Conservation (phyloP, 2,329 filamentous ascomycete genomes). For the Talaromyces marneffei region DNA sequence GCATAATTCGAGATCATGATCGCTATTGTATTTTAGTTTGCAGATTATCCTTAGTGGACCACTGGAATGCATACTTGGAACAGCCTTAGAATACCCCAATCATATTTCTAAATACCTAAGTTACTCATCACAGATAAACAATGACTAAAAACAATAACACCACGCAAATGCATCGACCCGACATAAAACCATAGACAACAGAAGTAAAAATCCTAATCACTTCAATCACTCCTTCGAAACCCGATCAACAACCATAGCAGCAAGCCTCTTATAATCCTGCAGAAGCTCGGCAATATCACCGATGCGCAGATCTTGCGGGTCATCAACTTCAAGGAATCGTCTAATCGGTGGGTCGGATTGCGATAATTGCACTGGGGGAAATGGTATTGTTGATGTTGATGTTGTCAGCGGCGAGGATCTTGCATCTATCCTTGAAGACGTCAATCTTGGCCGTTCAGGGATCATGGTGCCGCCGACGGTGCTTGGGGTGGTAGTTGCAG, state of each 20-base stretch:
- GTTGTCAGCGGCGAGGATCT: conserved; percentile 16
- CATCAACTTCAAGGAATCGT: conserved; percentile 66
- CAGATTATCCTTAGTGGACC: not conserved
- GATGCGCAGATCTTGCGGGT: conserved; percentile 63
- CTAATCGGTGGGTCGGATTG: conserved; percentile 57
- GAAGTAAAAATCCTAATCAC: not conserved
- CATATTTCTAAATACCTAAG: not conserved
- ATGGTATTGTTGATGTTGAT: conserved; percentile 2
- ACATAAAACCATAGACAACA: not conserved
- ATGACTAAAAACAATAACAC: not conserved
- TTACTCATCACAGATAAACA: not conserved
- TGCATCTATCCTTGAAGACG: conserved; percentile 31
- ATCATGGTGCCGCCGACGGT: conserved; percentile 12
- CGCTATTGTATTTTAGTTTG: too few species aligned
- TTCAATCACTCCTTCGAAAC: conserved; percentile 1
- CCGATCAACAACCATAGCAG: conserved; percentile 50
- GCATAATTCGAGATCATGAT: not conserved
- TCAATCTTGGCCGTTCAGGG: conserved; percentile 1
- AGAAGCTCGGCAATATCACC: conserved; percentile 68
- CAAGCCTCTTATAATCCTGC: conserved; percentile 68
- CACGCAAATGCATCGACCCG: not conserved
- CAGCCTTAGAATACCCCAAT: not conserved
- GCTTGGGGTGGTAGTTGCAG: conserved; percentile 20
- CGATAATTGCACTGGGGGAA: conserved; percentile 1
- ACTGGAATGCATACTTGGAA: not conserved